Evolutionary conservation across 2,329 filamentous ascomycete genomes (phyloP).

Genomic region (Trichophaea hybrida): DNA sequence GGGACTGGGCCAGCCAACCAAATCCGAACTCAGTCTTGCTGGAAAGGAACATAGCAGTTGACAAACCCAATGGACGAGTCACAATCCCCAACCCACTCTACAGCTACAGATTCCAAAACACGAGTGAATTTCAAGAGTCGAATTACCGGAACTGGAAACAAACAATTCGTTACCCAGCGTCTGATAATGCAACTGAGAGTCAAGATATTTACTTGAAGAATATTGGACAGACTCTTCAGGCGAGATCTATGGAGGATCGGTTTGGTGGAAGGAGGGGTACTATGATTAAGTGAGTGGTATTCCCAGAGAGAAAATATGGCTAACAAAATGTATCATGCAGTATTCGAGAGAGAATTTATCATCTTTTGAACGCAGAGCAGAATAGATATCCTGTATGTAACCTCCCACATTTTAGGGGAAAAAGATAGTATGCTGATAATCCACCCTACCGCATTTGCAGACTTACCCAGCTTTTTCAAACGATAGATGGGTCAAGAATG

Average conservation of each 20-base stretch:
- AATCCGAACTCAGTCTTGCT: slow-evolving; percentile 17
- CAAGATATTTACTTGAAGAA: background rate
- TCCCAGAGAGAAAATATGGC: slow-evolving; percentile 39
- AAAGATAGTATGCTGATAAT: background rate
- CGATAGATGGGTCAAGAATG: slow-evolving; percentile 43
- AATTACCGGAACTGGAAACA: background rate
- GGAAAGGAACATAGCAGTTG: slow-evolving; percentile 33
- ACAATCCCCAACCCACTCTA: slow-evolving; percentile 49
- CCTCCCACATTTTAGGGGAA: background rate
- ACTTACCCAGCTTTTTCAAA: slow-evolving; percentile 57
- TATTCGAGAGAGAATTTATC: slow-evolving; percentile 50
- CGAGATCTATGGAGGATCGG: background rate
- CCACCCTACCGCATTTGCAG: slow-evolving; percentile 26
- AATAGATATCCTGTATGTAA: background rate
- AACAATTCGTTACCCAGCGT: background rate
- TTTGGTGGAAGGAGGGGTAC: background rate
- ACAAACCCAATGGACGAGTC: slow-evolving; percentile 43
- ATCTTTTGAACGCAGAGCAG: slow-evolving; percentile 36
- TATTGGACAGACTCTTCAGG: background rate
- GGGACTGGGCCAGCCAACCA: slow-evolving; percentile 39
- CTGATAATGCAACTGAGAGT: background rate
- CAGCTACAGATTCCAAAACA: slow-evolving; percentile 37
- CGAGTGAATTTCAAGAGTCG: background rate
- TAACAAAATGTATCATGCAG: slow-evolving; percentile 24
- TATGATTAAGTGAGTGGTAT: background rate